Conservation (phyloP, 2,329 filamentous ascomycete species). For the Sporothrix curviconia region DNA sequence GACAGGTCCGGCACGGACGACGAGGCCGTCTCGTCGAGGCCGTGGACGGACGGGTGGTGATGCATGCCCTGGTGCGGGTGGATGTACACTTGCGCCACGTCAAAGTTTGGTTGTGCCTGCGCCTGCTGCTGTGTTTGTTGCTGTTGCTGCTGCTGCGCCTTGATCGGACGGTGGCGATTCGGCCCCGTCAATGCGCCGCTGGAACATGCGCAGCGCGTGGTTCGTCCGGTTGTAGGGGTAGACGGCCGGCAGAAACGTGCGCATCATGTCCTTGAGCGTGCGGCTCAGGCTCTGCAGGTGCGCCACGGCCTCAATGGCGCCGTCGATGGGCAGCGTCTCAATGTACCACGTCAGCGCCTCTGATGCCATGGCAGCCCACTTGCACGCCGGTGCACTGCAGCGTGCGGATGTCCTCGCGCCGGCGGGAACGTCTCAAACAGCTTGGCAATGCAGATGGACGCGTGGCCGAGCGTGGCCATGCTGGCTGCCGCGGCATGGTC, state of each 20-base stretch:
- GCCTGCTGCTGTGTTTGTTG: not conserved
- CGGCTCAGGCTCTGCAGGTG: constrained; percentile 11
- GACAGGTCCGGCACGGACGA: not conserved
- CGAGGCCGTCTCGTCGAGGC: not conserved
- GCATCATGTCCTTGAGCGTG: constrained; percentile 15
- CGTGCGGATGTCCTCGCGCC: constrained; percentile 12
- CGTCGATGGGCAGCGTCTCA: constrained; percentile 14
- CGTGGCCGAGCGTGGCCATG: constrained; percentile 3
- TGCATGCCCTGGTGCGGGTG: not conserved
- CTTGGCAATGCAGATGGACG: constrained; percentile 11
- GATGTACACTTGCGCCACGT: not conserved
- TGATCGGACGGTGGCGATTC: constrained; percentile 2
- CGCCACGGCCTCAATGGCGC: constrained; percentile 10
- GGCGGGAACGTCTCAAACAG: constrained; percentile 13
- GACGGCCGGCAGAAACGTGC: constrained; percentile 11
- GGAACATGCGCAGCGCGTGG: constrained; percentile 7
- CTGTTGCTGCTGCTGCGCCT: not conserved
- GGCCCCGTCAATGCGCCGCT: constrained; percentile 10
- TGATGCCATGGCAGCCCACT: constrained; percentile 13
- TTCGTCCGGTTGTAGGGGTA: constrained; percentile 5
- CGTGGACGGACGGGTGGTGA: not conserved
- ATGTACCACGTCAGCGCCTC: constrained; percentile 13
- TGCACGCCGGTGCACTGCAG: constrained; percentile 16
- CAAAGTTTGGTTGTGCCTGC: not conserved
- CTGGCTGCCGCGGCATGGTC: not conserved